These are phyloP conservation scores for Candida sphagnicola DNA, from an alignment of 805 yeast species.

Conservation along the genomic window DNA sequence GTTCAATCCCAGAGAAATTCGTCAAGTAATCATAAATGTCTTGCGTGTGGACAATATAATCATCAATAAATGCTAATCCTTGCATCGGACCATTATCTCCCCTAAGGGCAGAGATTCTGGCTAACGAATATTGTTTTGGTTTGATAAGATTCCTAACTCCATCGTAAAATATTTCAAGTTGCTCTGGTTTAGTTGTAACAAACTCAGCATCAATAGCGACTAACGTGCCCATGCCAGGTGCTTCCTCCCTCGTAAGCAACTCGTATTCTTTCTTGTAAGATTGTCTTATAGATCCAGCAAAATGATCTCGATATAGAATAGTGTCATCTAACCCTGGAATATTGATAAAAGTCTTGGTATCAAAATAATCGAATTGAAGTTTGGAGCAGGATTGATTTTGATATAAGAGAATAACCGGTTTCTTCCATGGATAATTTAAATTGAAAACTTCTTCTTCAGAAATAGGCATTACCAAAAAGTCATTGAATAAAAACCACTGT, in stretches of 20 bases:
- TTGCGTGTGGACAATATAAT: slow-evolving; percentile 73
- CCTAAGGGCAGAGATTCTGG: slow-evolving; percentile 82
- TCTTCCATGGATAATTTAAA: slow-evolving; percentile 74
- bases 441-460: slow-evolving; percentile 76
- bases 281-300: slow-evolving; percentile 63
- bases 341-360: slow-evolving; percentile 16
- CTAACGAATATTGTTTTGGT: slow-evolving; percentile 75
- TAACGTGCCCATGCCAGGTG: slow-evolving; percentile 69
- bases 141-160: slow-evolving; percentile 67
- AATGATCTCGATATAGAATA: slow-evolving; percentile 70
- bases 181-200: slow-evolving; percentile 76
- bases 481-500: slow-evolving; percentile 84
- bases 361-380: slow-evolving; percentile 24
- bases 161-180: slow-evolving; percentile 68
- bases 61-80: slow-evolving; percentile 87
- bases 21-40: slow-evolving; percentile 84
- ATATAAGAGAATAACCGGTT: slow-evolving; percentile 69
- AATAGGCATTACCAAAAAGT: slow-evolving; percentile 77
- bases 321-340: slow-evolving; percentile 46
- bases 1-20: slow-evolving; percentile 87
- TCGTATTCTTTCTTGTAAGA: slow-evolving; percentile 59
- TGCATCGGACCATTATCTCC: slow-evolving; percentile 61
- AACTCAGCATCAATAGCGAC: slow-evolving; percentile 98
- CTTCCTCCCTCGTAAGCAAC: slow-evolving; percentile 62
- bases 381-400: slow-evolving; percentile 43